These are phyloP conservation scores for Neodidymelliopsis sp. DNA, from an alignment of 2,329 filamentous ascomycete genomes.

Conservation along the genomic window DNA sequence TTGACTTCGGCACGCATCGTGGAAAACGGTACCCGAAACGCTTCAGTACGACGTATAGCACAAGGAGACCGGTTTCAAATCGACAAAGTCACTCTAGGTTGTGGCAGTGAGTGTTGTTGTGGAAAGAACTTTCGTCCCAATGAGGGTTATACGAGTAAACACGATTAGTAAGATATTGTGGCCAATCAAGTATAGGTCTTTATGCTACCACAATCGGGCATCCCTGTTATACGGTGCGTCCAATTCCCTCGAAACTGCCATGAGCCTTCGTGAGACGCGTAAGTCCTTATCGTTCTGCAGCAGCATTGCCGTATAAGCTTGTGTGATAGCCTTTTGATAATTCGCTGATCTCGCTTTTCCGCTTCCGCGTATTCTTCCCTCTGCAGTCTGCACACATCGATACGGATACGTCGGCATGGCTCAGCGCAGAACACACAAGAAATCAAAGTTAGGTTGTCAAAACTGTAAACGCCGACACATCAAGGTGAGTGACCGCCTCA, in stretches of 20 bases:
- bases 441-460: constrained; percentile 29
- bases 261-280: too few species aligned
- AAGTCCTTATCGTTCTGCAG: too few species aligned
- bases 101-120: neutral
- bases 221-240: neutral
- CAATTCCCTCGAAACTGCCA: too few species aligned
- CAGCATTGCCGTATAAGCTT: too few species aligned
- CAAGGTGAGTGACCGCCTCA: constrained; percentile 24
- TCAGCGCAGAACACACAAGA: constrained; percentile 26
- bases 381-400: neutral
- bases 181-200: constrained; percentile 1
- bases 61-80: neutral
- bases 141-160: constrained; percentile 1
- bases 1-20: too few species aligned
- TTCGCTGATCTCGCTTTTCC: too few species aligned
- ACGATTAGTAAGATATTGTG: neutral
- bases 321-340: too few species aligned
- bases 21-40: too few species aligned
- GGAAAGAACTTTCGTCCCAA: neutral
- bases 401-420: constrained; percentile 9
- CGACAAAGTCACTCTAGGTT: too few species aligned
- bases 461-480: constrained; percentile 33
- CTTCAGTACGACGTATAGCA: constrained; percentile 4
- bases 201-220: too few species aligned
- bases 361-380: neutral